Evolutionary conservation across 2,329 filamentous ascomycete species (phyloP).

Genomic region (Clathrospora elynae): DNA sequence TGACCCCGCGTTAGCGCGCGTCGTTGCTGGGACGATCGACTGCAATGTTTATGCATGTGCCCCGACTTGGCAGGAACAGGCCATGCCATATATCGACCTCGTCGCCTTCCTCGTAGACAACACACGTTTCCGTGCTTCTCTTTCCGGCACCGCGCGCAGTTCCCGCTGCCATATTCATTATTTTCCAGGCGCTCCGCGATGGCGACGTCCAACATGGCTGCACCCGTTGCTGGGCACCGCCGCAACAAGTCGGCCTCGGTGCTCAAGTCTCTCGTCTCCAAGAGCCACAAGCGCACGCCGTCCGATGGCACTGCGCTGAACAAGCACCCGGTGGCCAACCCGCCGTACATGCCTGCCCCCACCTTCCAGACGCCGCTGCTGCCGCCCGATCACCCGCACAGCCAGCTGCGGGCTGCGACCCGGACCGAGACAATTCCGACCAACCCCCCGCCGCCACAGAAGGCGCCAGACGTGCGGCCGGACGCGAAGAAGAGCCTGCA

Average conservation of each 20-base stretch:
- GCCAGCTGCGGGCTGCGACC: slow-evolving; percentile 35
- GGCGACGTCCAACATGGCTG: slow-evolving; percentile 30
- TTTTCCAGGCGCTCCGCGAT: slow-evolving; percentile 21
- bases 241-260: slow-evolving; percentile 51
- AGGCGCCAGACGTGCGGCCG: slow-evolving; percentile 46
- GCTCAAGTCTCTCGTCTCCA: slow-evolving; percentile 59
- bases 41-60: slow-evolving; percentile 24
- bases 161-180: slow-evolving; percentile 8
- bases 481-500: slow-evolving; percentile 50
- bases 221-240: slow-evolving; percentile 38
- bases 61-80: slow-evolving; percentile 15
- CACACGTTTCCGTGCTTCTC: slow-evolving; percentile 24
- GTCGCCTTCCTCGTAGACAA: slow-evolving; percentile 28
- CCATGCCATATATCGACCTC: slow-evolving; percentile 14
- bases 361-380: slow-evolving; percentile 49
- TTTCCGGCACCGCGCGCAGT: slow-evolving; percentile 14
- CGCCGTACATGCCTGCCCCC: slow-evolving; percentile 34
- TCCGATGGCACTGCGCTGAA: slow-evolving; percentile 47
- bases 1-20: slow-evolving; percentile 19
- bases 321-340: slow-evolving; percentile 22
- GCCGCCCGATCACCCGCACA: slow-evolving; percentile 58
- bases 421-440: slow-evolving; percentile 46
- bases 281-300: slow-evolving; percentile 55
- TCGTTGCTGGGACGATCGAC: slow-evolving; percentile 24
- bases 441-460: slow-evolving; percentile 44